phyloP scores from a whole-genome alignment of 495 filamentous ascomycete species.

The Penicillium canariense region DNA sequence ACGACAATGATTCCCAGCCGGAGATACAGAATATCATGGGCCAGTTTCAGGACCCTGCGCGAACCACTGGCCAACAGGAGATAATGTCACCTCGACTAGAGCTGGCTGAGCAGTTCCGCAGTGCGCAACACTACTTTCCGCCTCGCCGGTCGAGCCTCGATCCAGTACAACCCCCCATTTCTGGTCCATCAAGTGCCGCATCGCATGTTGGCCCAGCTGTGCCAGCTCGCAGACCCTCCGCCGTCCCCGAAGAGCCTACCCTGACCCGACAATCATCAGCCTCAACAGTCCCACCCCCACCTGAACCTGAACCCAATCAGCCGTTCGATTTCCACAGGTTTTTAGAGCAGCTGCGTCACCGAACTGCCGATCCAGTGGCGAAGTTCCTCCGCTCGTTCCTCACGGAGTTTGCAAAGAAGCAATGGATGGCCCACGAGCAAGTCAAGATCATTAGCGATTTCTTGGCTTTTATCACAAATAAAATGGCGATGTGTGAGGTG shows the following conservation, averaged over 20 bases:
- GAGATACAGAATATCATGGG: slow-evolving; percentile 98
- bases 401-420: slow-evolving; percentile 91
- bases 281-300: slow-evolving; percentile 63
- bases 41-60: slow-evolving; percentile 65
- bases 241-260: slow-evolving; percentile 39
- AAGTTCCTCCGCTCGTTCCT: slow-evolving; percentile 94
- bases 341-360: slow-evolving; percentile 88
- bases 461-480: slow-evolving; percentile 94
- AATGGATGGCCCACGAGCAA: slow-evolving; percentile 99
- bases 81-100: slow-evolving; percentile 81
- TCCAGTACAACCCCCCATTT: slow-evolving; percentile 40
- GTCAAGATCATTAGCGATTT: slow-evolving; percentile 99
- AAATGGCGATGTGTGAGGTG: slow-evolving; percentile 97
- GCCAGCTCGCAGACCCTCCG: slow-evolving; percentile 16
- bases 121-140: slow-evolving; percentile 64
- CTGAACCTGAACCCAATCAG: slow-evolving; percentile 83
- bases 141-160: slow-evolving; percentile 84
- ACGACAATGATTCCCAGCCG: slow-evolving; percentile 64
- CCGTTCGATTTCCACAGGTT: slow-evolving; percentile 99
- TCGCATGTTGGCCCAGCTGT: neutral
- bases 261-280: slow-evolving; percentile 48
- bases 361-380: slow-evolving; percentile 93
- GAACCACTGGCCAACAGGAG: slow-evolving; percentile 65
- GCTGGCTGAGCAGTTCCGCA: slow-evolving; percentile 66
- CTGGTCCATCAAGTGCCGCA: slow-evolving; percentile 15